Percentiles rank a stretch among this genome's conserved stretches.
Conservation (phyloP, 1,139 yeast species). For the Insectozyma bohioensis region DNA sequence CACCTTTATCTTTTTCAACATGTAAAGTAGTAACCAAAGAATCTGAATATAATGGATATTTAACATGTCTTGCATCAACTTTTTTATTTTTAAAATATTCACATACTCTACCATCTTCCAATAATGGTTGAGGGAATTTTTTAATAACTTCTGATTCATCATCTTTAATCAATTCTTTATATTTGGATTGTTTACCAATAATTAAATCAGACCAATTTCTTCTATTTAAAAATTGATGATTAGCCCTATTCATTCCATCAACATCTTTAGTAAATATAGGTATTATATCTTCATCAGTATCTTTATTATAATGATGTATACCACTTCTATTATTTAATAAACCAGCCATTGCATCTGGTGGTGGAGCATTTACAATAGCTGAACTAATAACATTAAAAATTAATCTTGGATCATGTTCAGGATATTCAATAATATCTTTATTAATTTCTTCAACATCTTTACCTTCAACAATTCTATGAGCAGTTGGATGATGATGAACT, state of each 20-base stretch:
- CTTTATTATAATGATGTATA: conserved; percentile 61
- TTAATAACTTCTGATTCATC: conserved; percentile 13
- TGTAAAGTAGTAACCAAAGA: conserved; percentile 69
- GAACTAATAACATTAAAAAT: conserved; percentile 84
- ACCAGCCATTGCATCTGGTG: conserved; percentile 82
- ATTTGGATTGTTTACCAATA: conserved; percentile 35
- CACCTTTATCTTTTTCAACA: conserved; percentile 62
- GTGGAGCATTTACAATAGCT: conserved; percentile 91
- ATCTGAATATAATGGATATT: conserved; percentile 55
- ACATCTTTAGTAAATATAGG: conserved; percentile 67
- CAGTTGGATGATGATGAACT: conserved; percentile 45
- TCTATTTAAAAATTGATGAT: conserved; percentile 66
- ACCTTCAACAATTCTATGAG: conserved; percentile 23
- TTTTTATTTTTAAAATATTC: conserved; percentile 11
- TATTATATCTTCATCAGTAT: conserved; percentile 78
- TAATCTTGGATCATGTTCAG: conserved; percentile 71
- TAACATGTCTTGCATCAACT: conserved; percentile 24
- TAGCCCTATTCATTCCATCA: conserved; percentile 53
- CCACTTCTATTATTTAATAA: conserved; percentile 64
- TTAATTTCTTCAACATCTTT: conserved; percentile 34
- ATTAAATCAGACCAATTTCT: conserved; percentile 71
- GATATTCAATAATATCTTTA: conserved; percentile 41
- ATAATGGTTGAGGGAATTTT: conserved; percentile 33
- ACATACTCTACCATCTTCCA: conserved; percentile 9
- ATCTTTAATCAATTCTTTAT: conserved; percentile 20